Evolutionary conservation across 176 grass and related monocot genomes (phyloP).

Genomic region (Chrysopogon serrulatus): DNA sequence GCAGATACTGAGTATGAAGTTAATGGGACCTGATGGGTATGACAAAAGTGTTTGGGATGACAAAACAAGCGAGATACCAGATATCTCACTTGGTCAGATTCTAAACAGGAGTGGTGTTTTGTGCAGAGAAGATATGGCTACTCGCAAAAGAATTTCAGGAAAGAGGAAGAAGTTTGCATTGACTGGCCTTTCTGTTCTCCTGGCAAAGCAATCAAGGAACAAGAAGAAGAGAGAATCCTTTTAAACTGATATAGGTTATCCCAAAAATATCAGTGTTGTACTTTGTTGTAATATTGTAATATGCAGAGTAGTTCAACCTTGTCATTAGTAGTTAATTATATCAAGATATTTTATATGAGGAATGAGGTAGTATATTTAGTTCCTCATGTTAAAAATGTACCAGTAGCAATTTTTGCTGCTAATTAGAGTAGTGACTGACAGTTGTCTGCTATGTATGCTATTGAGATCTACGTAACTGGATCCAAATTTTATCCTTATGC

Average conservation of each 20-base stretch:
- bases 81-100: slow-evolving; percentile 75
- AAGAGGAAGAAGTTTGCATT: slow-evolving; percentile 86
- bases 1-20: slow-evolving; percentile 88
- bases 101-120: slow-evolving; percentile 51
- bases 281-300: neutral
- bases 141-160: slow-evolving; percentile 22
- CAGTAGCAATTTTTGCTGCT: slow-evolving; percentile 1
- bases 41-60: slow-evolving; percentile 46
- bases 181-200: slow-evolving; percentile 54
- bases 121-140: slow-evolving; percentile 15
- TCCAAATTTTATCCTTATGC: no score
- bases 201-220: slow-evolving; percentile 73
- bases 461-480: neutral
- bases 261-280: neutral
- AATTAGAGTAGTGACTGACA: neutral
- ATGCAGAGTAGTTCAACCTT: slow-evolving; percentile 21
- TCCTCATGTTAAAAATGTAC: neutral
- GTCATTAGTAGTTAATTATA: neutral
- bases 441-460: neutral
- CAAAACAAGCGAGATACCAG: slow-evolving; percentile 35
- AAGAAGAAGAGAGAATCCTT: slow-evolving; percentile 80
- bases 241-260: neutral
- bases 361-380: neutral
- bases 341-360: neutral
- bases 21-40: slow-evolving; percentile 53